phyloP scores from a whole-genome alignment of 1,139 yeast species.

The Suzukiozyma palmioleophila region DNA sequence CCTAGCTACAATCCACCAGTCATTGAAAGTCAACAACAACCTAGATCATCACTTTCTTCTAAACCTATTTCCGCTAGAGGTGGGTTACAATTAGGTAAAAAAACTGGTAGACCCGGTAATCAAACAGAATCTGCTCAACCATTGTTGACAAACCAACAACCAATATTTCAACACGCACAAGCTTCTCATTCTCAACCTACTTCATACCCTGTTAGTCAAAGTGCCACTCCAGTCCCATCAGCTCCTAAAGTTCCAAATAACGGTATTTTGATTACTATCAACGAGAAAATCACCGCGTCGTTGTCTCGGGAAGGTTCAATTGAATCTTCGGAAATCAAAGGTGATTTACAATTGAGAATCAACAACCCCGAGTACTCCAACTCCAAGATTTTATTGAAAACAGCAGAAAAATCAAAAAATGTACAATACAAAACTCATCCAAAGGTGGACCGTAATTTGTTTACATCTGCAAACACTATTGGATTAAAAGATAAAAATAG shows the following conservation, averaged over 20 bases:
- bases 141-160: slow-evolving; percentile 29
- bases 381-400: slow-evolving; percentile 56
- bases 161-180: slow-evolving; percentile 16
- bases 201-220: slow-evolving; percentile 11
- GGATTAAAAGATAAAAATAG: slow-evolving; percentile 73
- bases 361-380: slow-evolving; percentile 66
- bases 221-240: slow-evolving; percentile 24
- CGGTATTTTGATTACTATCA: slow-evolving; percentile 74
- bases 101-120: slow-evolving; percentile 21
- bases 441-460: slow-evolving; percentile 77
- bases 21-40: slow-evolving; percentile 15
- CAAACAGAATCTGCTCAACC: slow-evolving; percentile 38
- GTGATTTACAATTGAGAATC: slow-evolving; percentile 85
- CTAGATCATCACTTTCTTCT: slow-evolving; percentile 9
- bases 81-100: slow-evolving; percentile 81
- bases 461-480: slow-evolving; percentile 53
- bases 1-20: slow-evolving; percentile 35
- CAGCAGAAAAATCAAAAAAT: slow-evolving; percentile 42
- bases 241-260: slow-evolving; percentile 49
- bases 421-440: slow-evolving; percentile 92
- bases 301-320: slow-evolving; percentile 83
- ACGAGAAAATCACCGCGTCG: slow-evolving; percentile 75
- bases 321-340: slow-evolving; percentile 74
- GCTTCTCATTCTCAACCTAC: slow-evolving; percentile 12
- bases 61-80: slow-evolving; percentile 49